phyloP scores from a whole-genome alignment of 345 rosid genomes.

The Euphorbia tirucalli region DNA sequence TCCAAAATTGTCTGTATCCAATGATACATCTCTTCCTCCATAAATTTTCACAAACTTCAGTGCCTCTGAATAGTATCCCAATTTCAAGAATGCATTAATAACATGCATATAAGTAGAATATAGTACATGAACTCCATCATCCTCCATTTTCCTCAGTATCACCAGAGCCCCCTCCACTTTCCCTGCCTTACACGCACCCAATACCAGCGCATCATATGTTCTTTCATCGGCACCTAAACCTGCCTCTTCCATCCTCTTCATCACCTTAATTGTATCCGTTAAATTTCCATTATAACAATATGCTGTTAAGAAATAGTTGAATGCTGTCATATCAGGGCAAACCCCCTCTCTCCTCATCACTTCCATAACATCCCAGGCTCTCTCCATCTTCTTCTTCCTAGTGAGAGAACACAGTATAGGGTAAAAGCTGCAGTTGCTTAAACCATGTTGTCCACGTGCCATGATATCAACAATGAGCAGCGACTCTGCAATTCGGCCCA shows the following conservation, averaged over 20 bases:
- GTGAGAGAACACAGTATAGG: constrained; percentile 48
- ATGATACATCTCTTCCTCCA: constrained; percentile 41
- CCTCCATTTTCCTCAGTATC: constrained; percentile 65
- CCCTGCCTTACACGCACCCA: constrained; percentile 60
- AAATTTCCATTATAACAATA: constrained; percentile 41
- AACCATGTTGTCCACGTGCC: constrained; percentile 29
- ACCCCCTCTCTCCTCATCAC: constrained; percentile 35
- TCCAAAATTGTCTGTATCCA: constrained; percentile 56
- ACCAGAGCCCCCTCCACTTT: constrained; percentile 54
- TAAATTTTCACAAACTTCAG: constrained; percentile 52
- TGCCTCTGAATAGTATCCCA: constrained; percentile 42
- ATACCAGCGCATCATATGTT: constrained; percentile 67
- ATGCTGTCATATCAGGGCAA: constrained; percentile 49
- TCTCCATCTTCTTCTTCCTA: constrained; percentile 37
- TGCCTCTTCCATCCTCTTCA: constrained; percentile 52
- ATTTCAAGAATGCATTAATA: constrained; percentile 38
- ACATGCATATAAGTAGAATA: constrained; percentile 58
- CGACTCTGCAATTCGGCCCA: constrained; percentile 40
- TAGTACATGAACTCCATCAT: constrained; percentile 38
- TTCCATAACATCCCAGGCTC: constrained; percentile 45
- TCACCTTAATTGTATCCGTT: constrained; percentile 36
- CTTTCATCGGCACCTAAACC: constrained; percentile 45
- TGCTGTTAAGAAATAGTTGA: constrained; percentile 49
- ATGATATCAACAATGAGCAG: constrained; percentile 40
- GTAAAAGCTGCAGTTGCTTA: constrained; percentile 38